Percentiles rank a stretch among this genome's conserved stretches.
Conservation (phyloP, 371 early-diverging fungal species). For the Apophysomyces elegans region DNA sequence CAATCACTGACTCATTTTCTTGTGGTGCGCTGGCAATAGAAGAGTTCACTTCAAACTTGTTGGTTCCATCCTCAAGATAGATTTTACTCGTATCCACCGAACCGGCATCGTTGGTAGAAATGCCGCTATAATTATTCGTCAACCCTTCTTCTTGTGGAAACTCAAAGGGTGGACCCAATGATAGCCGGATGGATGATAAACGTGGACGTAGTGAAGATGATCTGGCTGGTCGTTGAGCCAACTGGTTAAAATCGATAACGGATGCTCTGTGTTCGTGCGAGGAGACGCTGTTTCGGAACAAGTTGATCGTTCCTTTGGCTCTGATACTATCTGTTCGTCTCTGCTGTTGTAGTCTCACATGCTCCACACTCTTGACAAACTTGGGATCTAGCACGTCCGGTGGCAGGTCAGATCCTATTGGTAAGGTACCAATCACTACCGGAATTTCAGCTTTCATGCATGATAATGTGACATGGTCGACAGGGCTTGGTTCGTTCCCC, state of each 20-base stretch:
- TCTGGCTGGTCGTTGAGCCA: background rate
- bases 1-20: background rate
- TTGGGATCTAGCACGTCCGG: constrained; percentile 16
- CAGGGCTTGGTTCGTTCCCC: background rate
- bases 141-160: background rate
- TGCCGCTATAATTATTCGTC: background rate
- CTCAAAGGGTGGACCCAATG: background rate
- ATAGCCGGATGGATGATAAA: background rate
- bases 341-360: background rate
- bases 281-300: background rate
- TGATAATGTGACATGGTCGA: constrained; percentile 12
- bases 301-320: background rate
- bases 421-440: constrained; percentile 23
- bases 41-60: background rate
- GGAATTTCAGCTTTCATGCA: constrained; percentile 21
- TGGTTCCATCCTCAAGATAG: background rate
- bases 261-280: background rate
- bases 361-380: constrained; percentile 10
- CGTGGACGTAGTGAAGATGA: background rate
- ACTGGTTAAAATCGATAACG: background rate
- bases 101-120: no score
- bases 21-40: background rate
- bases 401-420: constrained; percentile 11
- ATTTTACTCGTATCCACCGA: no score
- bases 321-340: constrained; percentile 6